Evolutionary conservation across 2,329 filamentous ascomycete genomes (phyloP), one percentile per base, ranked within the genome.

Genomic region (Colletotrichum spinosum): DNA sequence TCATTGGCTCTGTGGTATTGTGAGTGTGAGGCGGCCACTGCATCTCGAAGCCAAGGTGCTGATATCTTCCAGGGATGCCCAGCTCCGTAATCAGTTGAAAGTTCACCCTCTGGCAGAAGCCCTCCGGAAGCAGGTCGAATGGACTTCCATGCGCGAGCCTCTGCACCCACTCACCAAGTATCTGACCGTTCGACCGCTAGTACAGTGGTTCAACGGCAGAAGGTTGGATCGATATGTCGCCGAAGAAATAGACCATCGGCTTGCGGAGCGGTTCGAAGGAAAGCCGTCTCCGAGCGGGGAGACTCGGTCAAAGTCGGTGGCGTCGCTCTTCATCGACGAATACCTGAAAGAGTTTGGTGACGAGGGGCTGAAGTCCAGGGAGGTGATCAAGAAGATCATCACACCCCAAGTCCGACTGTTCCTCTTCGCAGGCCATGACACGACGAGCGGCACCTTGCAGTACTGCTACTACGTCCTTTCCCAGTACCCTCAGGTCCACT

Each of bases 1-100:
- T 81, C 35, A 81, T 80, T 49, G 70, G 71, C 13, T 73, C 76
- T 15, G 73, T 76, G 10, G 71, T 76, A 2, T 63, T 80, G 75
- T 57, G 12, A 50, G 60, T 64, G 8, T 3, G 17, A 17, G 17
- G 17, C 17, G 17, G 17, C 17, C 17, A 17, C 17, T 17, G 17
- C 17, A 2, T 17, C 17, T 3, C 17, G 17, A 17, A 17, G 17
- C 17, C 17, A 17, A 17, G 17, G 17, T 17, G 17, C 17, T 17
- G 17, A 17, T 65, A 65, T 4, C 50, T 73, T 55, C 73, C 17
- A 73, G 75, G 63, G 75, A 74, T 17, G 68, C 71, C 3, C 70
- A 72, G 15, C 57, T 76, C 9, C 68, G 70, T 3, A 74, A 74
- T 15, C 75, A 75, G 56, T 72, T 72, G 1, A 65, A 39, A 42